These are phyloP conservation scores for Alnus glutinosa DNA, from an alignment of 306 rosid species.

Conservation along the genomic window DNA sequence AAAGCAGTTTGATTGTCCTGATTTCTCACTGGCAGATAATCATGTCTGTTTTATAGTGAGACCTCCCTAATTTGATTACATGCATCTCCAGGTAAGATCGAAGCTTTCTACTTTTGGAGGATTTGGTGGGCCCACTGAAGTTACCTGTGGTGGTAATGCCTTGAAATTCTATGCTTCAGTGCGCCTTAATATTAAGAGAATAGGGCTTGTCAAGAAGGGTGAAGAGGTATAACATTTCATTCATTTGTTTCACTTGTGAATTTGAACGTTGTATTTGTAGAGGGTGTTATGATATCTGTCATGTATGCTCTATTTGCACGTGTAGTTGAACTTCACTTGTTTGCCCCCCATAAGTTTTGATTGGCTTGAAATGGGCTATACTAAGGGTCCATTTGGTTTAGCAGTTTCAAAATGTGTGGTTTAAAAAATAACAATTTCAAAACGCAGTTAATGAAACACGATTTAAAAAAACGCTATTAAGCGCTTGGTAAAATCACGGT, in stretches of 20 bases:
- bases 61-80: slow-evolving; percentile 6
- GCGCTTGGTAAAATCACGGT: too few species aligned
- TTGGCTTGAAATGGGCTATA: slow-evolving; percentile 1
- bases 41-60: neutral
- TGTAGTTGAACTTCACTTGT: neutral
- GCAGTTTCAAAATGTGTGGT: too few species aligned
- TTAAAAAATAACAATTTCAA: too few species aligned
- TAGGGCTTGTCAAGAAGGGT: slow-evolving; percentile 75
- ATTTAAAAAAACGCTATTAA: too few species aligned
- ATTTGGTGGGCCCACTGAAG: slow-evolving; percentile 83
- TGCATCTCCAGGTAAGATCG: slow-evolving; percentile 65
- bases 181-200: slow-evolving; percentile 71
- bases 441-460: too few species aligned
- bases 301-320: neutral
- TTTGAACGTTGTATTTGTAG: neutral
- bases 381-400: too few species aligned
- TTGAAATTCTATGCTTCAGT: slow-evolving; percentile 91
- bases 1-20: neutral
- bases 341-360: neutral
- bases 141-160: slow-evolving; percentile 94
- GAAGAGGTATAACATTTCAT: slow-evolving; percentile 61
- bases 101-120: slow-evolving; percentile 90
- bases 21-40: neutral
- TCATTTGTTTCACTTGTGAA: neutral
- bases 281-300: neutral